A percentile compares a stretch with the other conserved stretches of the same genome.
Evolutionary conservation across 345 rosid genomes (phyloP).

Genomic region (Salix arbutifolia): DNA sequence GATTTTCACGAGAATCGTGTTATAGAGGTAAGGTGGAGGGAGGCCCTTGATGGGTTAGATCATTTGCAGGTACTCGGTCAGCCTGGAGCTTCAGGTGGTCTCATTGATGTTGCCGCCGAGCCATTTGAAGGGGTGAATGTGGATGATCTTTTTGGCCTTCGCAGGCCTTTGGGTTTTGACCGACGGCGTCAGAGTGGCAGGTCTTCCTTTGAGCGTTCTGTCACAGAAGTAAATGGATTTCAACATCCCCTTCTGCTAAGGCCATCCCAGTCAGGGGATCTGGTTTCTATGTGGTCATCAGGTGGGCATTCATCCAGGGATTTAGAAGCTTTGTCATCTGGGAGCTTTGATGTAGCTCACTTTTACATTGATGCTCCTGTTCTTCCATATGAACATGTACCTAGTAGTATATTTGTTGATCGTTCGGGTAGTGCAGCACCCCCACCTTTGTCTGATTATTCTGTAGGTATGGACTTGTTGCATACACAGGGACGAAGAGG

Average conservation of each 20-base stretch:
- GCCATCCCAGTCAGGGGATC: conserved; percentile 69
- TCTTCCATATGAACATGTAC: conserved; percentile 67
- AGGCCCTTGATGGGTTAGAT: conserved; percentile 90
- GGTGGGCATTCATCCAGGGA: conserved; percentile 69
- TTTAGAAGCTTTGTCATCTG: conserved; percentile 63
- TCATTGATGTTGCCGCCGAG: conserved; percentile 86
- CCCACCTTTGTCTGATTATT: conserved; percentile 76
- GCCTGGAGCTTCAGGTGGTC: conserved; percentile 64
- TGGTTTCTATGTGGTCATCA: conserved; percentile 57
- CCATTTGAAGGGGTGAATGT: conserved; percentile 95
- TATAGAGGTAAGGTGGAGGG: conserved; percentile 95
- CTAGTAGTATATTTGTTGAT: conserved; percentile 61
- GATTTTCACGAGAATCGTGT: conserved; percentile 88
- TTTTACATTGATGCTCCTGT: conserved; percentile 91
- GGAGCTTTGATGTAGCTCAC: conserved; percentile 72
- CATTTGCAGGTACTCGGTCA: conserved; percentile 87
- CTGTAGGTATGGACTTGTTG: conserved; percentile 70
- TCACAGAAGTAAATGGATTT: conserved; percentile 71
- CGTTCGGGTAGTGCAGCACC: conserved; percentile 63
- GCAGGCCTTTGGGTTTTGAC: conserved; percentile 83
- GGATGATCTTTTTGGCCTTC: conserved; percentile 88
- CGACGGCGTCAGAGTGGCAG: conserved; percentile 75
- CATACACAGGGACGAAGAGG: conserved; percentile 68
- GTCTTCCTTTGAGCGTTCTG: conserved; percentile 67
- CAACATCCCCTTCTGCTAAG: conserved; percentile 89